Evolutionary conservation across 768 basidiomycete species (phyloP), one percentile per base, ranked within the genome.

Genomic region (Aureoboletus auriporus): DNA sequence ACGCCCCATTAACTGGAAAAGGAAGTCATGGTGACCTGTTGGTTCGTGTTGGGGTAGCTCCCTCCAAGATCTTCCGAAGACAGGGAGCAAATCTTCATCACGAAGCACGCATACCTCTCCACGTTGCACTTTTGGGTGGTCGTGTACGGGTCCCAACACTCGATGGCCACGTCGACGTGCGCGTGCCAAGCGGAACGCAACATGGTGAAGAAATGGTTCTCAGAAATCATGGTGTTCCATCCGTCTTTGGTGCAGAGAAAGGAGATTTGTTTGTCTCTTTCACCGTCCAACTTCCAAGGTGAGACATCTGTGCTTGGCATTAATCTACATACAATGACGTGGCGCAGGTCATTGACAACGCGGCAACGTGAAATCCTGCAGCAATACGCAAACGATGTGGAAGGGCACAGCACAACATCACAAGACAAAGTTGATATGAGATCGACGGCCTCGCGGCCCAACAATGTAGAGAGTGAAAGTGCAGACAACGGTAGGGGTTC

Each of bases 121-220:
- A 98, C 63, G 80, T 78, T 8, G 96, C 96, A 8, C 72, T 99
- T 39, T 76, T 98, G n/a, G 96, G 96, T 14, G 96, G 95, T 28
- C 81, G 82, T 59, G 86, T 93, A 39, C 80, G 92, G 28, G 89
- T 99, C 26, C 93, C 93, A 23, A 99, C 96, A 38, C 74, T 98
- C 16, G 94, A 98, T 52, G 92, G 94, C 23, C 91, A 96, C 39
- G 93, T 97, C 1, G 93, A 97, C 49, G 90, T 98, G 37, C 86
- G 89, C 55, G 80, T 99, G 36, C 91, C 93, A 47, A 75, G 77
- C 17, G 95, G 96, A 39, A 97, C 95, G 3, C 96, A 98, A 69
- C 93, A 87, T 63, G 94, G 94, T 14, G 93, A 97, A 71, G 93
- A 98, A 67, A 94, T 95, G 82, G 89, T 96, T 17, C 70, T 99